These are phyloP conservation scores for Arthrobotrys entomopaga DNA, from an alignment of 2,329 filamentous ascomycete species.

Conservation along the genomic window DNA sequence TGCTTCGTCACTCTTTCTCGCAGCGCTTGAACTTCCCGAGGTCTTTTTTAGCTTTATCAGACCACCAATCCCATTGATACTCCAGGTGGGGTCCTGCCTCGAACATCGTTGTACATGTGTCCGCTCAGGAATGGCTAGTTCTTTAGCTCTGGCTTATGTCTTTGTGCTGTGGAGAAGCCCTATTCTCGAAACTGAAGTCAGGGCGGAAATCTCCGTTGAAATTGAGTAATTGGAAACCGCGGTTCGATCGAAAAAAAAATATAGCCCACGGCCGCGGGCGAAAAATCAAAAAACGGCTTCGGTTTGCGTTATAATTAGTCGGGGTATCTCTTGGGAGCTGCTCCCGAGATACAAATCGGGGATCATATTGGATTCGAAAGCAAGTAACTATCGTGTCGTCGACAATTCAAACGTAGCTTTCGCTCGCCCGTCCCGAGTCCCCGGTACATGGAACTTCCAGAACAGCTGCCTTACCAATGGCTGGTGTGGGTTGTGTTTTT, in stretches of 20 bases:
- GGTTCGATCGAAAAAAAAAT: neutral
- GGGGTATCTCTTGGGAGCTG: too few relatives aligned
- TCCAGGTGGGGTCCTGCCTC: conserved; percentile 1
- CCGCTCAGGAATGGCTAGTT: conserved; percentile 20
- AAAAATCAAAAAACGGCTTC: conserved; percentile 4
- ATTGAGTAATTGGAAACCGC: neutral
- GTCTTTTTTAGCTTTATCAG: conserved; percentile 1
- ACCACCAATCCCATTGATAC: conserved; percentile 10
- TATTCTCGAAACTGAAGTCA: neutral
- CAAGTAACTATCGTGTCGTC: too few relatives aligned
- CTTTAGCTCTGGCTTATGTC: neutral
- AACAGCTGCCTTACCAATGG: neutral
- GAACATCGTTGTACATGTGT: conserved; percentile 13
- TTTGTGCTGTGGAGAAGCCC: neutral
- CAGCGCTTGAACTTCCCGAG: too few relatives aligned
- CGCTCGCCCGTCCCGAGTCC: conserved; percentile 9
- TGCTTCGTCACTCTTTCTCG: neutral
- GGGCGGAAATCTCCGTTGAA: neutral
- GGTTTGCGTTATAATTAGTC: neutral
- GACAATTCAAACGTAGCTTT: neutral
- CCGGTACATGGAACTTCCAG: conserved; percentile 15
- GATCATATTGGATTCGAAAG: neutral
- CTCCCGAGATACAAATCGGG: neutral
- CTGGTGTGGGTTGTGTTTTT: conserved; percentile 1
- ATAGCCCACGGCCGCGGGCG: neutral